Conservation (phyloP, 352 stramenopile genomes). For the Phytopythium montanum region DNA sequence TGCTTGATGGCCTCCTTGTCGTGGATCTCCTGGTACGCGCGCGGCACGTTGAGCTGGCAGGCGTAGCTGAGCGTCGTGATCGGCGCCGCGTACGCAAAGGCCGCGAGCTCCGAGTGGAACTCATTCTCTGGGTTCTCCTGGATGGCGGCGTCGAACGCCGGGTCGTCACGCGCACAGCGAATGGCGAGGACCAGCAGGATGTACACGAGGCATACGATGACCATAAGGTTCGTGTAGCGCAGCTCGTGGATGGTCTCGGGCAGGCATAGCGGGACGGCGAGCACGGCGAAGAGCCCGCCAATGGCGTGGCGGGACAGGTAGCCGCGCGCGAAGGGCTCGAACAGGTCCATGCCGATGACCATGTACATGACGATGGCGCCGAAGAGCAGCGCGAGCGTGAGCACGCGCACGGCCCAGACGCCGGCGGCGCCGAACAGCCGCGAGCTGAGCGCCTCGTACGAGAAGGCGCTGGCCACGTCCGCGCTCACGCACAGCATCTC, state of each 20-base stretch:
- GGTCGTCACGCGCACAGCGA: slow-evolving; percentile 42
- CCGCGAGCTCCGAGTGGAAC: slow-evolving; percentile 56
- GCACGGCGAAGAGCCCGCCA: slow-evolving; percentile 55
- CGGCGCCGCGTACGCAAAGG: slow-evolving; percentile 66
- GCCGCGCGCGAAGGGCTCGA: slow-evolving; percentile 65
- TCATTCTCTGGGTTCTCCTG: slow-evolving; percentile 35
- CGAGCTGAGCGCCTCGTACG: slow-evolving; percentile 79
- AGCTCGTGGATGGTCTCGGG: slow-evolving; percentile 84
- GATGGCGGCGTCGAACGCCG: slow-evolving; percentile 33
- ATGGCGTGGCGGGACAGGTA: slow-evolving; percentile 58
- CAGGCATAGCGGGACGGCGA: slow-evolving; percentile 73
- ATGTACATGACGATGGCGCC: slow-evolving; percentile 81
- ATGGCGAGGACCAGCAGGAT: slow-evolving; percentile 66
- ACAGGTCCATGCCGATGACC: slow-evolving; percentile 83
- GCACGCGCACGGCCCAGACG: slow-evolving; percentile 68
- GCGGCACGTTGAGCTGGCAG: slow-evolving; percentile 79
- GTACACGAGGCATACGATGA: slow-evolving; percentile 77
- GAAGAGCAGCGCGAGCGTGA: slow-evolving; percentile 76
- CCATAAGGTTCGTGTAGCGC: slow-evolving; percentile 73
- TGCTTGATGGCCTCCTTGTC: slow-evolving; percentile 64
- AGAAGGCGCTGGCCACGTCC: slow-evolving; percentile 63
- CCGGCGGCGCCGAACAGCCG: slow-evolving; percentile 60
- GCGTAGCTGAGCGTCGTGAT: slow-evolving; percentile 82
- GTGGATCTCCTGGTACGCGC: slow-evolving; percentile 74
- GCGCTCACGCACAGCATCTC: slow-evolving; percentile 68